A percentile compares a stretch with the other conserved stretches of the same genome.
These are phyloP conservation scores for Pelargonium exstipulatum DNA, from an alignment of 441 rosid genomes.

Conservation along the genomic window DNA sequence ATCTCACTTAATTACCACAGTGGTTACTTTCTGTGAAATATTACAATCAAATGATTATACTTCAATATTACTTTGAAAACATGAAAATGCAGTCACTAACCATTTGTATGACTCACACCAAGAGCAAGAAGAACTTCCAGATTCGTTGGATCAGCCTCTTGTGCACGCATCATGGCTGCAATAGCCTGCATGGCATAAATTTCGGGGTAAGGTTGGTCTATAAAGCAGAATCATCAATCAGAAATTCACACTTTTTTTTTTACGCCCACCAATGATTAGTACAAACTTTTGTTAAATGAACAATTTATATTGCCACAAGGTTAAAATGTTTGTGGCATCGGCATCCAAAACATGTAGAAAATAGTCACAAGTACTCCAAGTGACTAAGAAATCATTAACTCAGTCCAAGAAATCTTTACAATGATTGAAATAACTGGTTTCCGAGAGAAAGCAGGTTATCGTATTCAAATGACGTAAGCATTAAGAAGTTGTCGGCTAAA, in stretches of 20 bases:
- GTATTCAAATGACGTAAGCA: not conserved
- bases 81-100: conserved; percentile 39
- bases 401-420: not conserved
- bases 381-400: not conserved
- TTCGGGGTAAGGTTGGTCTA: not conserved
- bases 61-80: not conserved
- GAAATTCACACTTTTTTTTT: not conserved
- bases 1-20: not conserved
- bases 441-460: not conserved
- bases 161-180: conserved; percentile 97
- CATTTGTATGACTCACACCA: conserved; percentile 98
- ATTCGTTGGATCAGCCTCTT: conserved; percentile 86
- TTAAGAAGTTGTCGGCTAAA: not conserved
- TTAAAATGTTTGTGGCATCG: not conserved
- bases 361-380: conserved; percentile 1
- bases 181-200: conserved; percentile 63
- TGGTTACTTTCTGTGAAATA: not conserved
- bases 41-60: not conserved
- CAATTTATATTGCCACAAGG: not conserved
- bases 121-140: conserved; percentile 97
- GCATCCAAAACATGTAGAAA: not conserved
- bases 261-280: not conserved
- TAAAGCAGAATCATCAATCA: conserved; percentile 1
- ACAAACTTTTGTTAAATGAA: not conserved
- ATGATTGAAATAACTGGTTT: not conserved